phyloP scores from a whole-genome alignment of 257 asterid species.

The Solanum chiquidenum region DNA sequence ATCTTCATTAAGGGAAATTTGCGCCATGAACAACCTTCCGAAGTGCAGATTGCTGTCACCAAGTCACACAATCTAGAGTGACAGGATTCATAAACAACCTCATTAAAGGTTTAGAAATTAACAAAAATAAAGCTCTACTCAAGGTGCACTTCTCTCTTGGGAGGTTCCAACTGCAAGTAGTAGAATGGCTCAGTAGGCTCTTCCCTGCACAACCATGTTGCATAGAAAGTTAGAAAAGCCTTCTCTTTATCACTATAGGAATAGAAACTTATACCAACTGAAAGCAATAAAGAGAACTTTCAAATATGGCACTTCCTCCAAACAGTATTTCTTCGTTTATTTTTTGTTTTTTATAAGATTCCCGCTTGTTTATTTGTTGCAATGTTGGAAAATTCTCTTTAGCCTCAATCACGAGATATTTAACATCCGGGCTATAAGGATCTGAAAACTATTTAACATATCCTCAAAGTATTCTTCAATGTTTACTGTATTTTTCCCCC shows the following conservation, averaged over 20 bases:
- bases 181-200: constrained; percentile 86
- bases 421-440: neutral
- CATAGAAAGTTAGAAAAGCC: neutral
- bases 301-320: neutral
- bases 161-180: constrained; percentile 86
- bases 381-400: neutral
- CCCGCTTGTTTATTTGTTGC: neutral
- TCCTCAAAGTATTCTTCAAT: neutral
- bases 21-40: neutral
- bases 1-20: neutral
- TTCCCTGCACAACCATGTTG: constrained; percentile 49
- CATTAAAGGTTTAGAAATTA: neutral
- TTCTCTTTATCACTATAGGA: neutral
- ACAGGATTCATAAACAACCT: neutral
- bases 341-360: neutral
- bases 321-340: neutral
- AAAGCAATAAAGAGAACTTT: neutral
- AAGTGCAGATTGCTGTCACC: neutral
- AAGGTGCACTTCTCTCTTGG: constrained; percentile 50
- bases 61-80: neutral
- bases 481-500: neutral
- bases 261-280: neutral
- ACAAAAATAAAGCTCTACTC: constrained; percentile 15
- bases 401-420: neutral
- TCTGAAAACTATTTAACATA: neutral